Evolutionary conservation across 2,329 filamentous ascomycete genomes (phyloP).

Genomic region (Phaeosphaeriaceae sp.): DNA sequence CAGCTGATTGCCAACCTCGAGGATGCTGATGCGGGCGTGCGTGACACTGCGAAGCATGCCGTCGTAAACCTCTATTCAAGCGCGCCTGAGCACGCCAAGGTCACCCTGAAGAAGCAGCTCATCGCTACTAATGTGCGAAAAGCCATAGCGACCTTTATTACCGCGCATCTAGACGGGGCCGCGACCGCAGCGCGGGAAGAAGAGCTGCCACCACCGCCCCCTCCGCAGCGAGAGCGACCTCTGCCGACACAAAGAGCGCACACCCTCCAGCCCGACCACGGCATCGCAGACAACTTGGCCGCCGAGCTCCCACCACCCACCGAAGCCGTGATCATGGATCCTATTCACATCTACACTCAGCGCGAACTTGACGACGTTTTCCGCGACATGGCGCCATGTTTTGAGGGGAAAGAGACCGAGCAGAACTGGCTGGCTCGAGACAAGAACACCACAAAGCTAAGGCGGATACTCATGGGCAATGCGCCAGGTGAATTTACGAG

Average conservation of each 20-base stretch:
- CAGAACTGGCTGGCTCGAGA: conserved; percentile 91
- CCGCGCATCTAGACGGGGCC: conserved; percentile 78
- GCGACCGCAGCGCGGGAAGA: conserved; percentile 46
- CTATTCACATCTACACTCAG: conserved; percentile 81
- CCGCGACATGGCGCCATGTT: conserved; percentile 79
- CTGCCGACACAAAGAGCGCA: conserved; percentile 43
- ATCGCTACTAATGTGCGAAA: conserved; percentile 85
- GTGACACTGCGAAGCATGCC: conserved; percentile 82
- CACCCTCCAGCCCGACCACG: conserved; percentile 51
- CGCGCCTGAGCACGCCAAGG: conserved; percentile 83
- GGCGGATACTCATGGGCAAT: conserved; percentile 84
- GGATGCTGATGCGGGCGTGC: conserved; percentile 86
- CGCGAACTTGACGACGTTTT: conserved; percentile 90
- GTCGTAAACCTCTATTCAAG: conserved; percentile 80
- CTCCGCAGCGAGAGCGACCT: conserved; percentile 33
- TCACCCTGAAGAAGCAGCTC: conserved; percentile 86
- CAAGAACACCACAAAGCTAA: conserved; percentile 77
- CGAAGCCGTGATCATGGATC: conserved; percentile 75
- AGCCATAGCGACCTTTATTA: conserved; percentile 82
- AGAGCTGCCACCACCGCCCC: conserved; percentile 29
- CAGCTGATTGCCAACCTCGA: conserved; percentile 85
- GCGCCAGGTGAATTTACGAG: conserved; percentile 78
- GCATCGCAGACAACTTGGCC: conserved; percentile 53
- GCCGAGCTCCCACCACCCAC: conserved; percentile 68
- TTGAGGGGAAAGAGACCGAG: conserved; percentile 89